Evolutionary conservation across 345 rosid genomes (phyloP), one percentile per base, ranked within the genome.

Genomic region (Syzygium aqueum): DNA sequence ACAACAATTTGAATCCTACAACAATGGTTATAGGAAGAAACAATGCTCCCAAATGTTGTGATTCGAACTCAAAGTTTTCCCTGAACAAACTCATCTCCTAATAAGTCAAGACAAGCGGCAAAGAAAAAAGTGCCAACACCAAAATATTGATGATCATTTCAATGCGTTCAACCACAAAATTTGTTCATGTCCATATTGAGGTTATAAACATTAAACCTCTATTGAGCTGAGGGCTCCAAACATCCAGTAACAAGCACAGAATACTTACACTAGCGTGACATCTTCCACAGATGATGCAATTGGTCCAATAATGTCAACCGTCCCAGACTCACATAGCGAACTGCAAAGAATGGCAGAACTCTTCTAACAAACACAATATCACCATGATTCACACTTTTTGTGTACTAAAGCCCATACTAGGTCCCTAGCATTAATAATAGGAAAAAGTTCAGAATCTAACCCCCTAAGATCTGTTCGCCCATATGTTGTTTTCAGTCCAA

Each of bases 221-320:
- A 6, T 67, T 33, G 25, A 73, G 82, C 82, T 73, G 15, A 73
- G 80, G 21, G 56, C 30, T 2, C 59, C 27, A 8, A 84, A 84
- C 25, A 21, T 51, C 53, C 85, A 84, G 59, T 84, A 84, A 27
- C 85, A 84, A 84, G 46, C 30, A 73, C 14, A 73, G 87, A 84
- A 87, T 90, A 90, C 97, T 94, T 91, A 96, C 99, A 96, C 95
- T 40, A 96, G 91, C 84, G 92, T 87, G 90, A 92, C 91, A 92
- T 96, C 99, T 92, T 95, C 98, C 88, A 95, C 91, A 21, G 96
- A 92, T 87, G 98, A 94, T 85, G 98, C 91, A 91, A 96, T 90
- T 50, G 99, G 98, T 91, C 99, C 98, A 87, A 93, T 96, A 85
- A 96, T 91, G 88, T 92, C 97, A 88, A 96, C 98, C 65, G 99